Evolutionary conservation across 2,329 filamentous ascomycete species (phyloP).

Genomic region (Phialocephala subalpina): DNA sequence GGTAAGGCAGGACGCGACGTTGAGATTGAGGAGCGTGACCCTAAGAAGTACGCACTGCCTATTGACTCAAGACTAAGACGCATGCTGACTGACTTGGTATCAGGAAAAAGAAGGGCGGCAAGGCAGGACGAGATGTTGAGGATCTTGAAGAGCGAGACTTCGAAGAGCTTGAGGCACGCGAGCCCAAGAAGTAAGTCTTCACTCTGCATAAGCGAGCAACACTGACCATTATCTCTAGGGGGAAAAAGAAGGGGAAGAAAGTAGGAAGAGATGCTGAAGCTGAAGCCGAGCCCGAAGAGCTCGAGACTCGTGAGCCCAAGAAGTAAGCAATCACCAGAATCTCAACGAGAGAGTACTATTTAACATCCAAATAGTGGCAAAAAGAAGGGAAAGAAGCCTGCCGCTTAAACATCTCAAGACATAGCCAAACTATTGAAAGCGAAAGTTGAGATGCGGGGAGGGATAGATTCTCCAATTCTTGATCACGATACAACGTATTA

Average conservation of each 20-base stretch:
- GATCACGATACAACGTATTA: too few species aligned
- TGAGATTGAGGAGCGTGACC: not conserved
- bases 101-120: not conserved
- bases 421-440: too few species aligned
- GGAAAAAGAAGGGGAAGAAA: slow-evolving; percentile 5
- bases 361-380: too few species aligned
- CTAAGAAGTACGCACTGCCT: not conserved
- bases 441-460: too few species aligned
- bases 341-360: too few species aligned
- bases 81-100: not conserved
- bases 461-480: too few species aligned
- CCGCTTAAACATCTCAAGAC: too few species aligned
- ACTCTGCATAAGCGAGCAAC: not conserved
- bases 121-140: not conserved
- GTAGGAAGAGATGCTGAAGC: not conserved
- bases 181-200: not conserved
- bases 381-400: too few species aligned
- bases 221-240: not conserved
- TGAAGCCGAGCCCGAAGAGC: not conserved
- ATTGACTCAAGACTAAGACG: not conserved
- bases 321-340: too few species aligned
- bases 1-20: not conserved
- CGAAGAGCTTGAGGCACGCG: too few species aligned
- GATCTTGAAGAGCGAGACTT: not conserved
- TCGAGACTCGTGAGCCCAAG: slow-evolving; percentile 4